A percentile compares a stretch with the other conserved stretches of the same genome.
Conservation (phyloP, 176 grass and related monocot species). For the Canna indica region DNA sequence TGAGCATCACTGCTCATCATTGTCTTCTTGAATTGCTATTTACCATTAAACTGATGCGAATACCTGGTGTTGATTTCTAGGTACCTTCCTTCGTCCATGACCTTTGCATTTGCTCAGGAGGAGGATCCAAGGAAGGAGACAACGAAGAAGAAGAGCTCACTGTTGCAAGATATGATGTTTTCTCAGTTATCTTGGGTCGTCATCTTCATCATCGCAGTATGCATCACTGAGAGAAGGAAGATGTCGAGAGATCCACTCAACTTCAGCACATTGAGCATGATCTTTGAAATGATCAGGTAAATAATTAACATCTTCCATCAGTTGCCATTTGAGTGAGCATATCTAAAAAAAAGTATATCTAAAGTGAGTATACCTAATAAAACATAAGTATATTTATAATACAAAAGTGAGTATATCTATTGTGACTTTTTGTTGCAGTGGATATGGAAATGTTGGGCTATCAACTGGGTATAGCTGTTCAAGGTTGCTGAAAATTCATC, state of each 20-base stretch:
- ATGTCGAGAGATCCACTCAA: constrained; percentile 55
- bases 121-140: not conserved
- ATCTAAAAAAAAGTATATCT: no score
- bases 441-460: constrained; percentile 61
- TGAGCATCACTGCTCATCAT: constrained; percentile 16
- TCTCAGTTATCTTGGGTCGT: constrained; percentile 26
- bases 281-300: constrained; percentile 73
- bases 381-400: no score
- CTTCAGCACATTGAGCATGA: constrained; percentile 64
- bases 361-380: no score
- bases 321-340: no score
- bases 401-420: no score
- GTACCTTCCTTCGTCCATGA: constrained; percentile 61
- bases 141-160: not conserved
- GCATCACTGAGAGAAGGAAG: constrained; percentile 58
- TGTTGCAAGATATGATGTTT: constrained; percentile 18
- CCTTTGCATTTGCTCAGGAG: constrained; percentile 26
- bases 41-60: not conserved
- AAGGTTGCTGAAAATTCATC: constrained; percentile 26
- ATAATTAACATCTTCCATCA: not conserved
- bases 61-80: constrained; percentile 17
- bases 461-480: constrained; percentile 67
- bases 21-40: not conserved
- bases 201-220: constrained; percentile 29
- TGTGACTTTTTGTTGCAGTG: constrained; percentile 24